phyloP scores from a whole-genome alignment of 108 stramenopile species.

The Cyclotella baltica region DNA sequence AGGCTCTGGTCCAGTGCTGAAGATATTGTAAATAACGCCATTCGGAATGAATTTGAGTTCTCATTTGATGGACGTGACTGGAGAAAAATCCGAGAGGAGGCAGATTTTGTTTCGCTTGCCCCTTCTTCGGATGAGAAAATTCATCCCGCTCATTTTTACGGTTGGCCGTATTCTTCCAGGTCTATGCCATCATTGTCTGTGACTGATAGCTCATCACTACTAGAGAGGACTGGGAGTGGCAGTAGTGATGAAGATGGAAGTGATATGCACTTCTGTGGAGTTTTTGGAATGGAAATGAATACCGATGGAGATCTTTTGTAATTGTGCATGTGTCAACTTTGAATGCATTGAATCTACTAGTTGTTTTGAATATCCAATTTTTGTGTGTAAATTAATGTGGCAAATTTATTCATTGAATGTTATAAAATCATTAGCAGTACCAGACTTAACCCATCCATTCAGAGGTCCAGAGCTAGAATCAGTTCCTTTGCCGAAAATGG shows the following conservation, averaged over 20 bases:
- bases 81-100: conserved; percentile 35
- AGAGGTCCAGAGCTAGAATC: conserved; percentile 24
- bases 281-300: conserved; percentile 38
- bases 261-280: conserved; percentile 28
- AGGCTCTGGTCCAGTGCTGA: conserved; percentile 47
- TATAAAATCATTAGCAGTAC: conserved; percentile 24
- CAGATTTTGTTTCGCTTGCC: conserved; percentile 4
- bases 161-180: conserved; percentile 6
- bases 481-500: background rate
- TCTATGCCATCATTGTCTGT: background rate
- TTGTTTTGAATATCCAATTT: background rate
- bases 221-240: background rate
- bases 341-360: background rate
- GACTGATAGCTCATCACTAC: background rate
- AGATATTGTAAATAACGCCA: conserved; percentile 32
- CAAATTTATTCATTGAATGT: background rate
- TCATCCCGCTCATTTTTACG: conserved; percentile 39
- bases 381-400: background rate
- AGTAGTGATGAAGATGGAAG: conserved; percentile 11
- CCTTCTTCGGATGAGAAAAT: conserved; percentile 19
- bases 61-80: conserved; percentile 36
- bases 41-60: conserved; percentile 45
- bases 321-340: background rate
- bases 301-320: background rate
- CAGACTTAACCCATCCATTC: conserved; percentile 34